A percentile compares a stretch with the other conserved stretches of the same genome.
Conservation (phyloP, 805 yeast species). For the Nakazawaea anatomiae region DNA sequence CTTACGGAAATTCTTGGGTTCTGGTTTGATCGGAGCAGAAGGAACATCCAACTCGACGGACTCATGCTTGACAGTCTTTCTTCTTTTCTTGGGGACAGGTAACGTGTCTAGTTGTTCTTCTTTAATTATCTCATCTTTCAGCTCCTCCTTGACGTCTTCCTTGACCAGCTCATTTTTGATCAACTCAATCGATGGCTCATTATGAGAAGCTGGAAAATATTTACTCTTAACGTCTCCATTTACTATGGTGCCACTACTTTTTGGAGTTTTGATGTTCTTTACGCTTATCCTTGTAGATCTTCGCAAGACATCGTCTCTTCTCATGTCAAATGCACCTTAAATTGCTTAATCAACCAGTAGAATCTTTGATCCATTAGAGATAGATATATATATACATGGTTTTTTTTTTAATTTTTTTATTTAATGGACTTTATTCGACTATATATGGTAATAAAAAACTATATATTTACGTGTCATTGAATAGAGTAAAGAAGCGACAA, state of each 20-base stretch:
- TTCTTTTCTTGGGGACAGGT: constrained; percentile 2
- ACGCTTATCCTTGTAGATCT: background rate
- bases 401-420: no score
- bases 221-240: background rate
- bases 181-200: background rate
- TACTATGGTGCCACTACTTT: background rate
- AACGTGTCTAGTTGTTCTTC: background rate
- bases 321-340: background rate
- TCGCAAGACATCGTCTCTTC: background rate
- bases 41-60: background rate
- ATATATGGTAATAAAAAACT: no score
- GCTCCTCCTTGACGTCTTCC: background rate
- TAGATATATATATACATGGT: no score
- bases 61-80: constrained; percentile 2
- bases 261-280: background rate
- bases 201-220: background rate
- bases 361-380: no score
- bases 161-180: background rate
- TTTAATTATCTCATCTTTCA: background rate
- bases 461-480: no score
- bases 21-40: background rate
- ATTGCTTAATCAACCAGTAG: no score
- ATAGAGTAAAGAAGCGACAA: no score
- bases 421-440: no score
- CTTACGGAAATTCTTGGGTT: constrained; percentile 44